Conservation (phyloP, 495 filamentous ascomycete genomes). For the Rostrohypoxylon terebratum region DNA sequence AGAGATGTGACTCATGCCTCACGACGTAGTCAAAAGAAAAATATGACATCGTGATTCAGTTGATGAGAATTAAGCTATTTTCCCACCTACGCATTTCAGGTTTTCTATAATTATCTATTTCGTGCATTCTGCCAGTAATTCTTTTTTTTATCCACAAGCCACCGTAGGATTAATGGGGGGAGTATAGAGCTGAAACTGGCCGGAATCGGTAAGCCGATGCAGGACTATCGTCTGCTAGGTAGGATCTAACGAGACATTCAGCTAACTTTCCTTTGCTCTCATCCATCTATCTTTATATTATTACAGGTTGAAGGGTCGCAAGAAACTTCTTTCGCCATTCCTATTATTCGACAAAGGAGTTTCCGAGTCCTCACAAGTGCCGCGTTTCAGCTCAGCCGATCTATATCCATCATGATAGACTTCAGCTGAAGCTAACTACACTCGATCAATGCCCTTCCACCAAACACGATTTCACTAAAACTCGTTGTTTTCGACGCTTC, state of each 20-base stretch:
- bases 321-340: neutral
- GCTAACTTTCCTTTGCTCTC: slow-evolving; percentile 13
- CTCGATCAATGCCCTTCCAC: neutral
- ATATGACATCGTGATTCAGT: slow-evolving; percentile 11
- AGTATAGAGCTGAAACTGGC: slow-evolving; percentile 36
- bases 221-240: slow-evolving; percentile 18
- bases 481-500: neutral
- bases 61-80: neutral
- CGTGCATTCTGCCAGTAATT: neutral
- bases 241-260: slow-evolving; percentile 18
- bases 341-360: neutral
- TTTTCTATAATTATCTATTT: neutral
- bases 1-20: slow-evolving; percentile 29
- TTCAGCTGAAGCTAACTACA: slow-evolving; percentile 21
- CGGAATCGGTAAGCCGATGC: slow-evolving; percentile 33
- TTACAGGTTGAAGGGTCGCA: neutral
- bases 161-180: neutral
- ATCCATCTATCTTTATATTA: neutral
- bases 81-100: neutral
- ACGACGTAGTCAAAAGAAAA: slow-evolving; percentile 15
- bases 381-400: neutral
- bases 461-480: neutral
- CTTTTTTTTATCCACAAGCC: slow-evolving; percentile 21
- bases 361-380: slow-evolving; percentile 1
- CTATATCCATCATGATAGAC: neutral